A percentile compares a stretch with the other conserved stretches of the same genome.
Evolutionary conservation across 1,139 yeast species (phyloP).

Genomic region (Sugiyamaella sp.): DNA sequence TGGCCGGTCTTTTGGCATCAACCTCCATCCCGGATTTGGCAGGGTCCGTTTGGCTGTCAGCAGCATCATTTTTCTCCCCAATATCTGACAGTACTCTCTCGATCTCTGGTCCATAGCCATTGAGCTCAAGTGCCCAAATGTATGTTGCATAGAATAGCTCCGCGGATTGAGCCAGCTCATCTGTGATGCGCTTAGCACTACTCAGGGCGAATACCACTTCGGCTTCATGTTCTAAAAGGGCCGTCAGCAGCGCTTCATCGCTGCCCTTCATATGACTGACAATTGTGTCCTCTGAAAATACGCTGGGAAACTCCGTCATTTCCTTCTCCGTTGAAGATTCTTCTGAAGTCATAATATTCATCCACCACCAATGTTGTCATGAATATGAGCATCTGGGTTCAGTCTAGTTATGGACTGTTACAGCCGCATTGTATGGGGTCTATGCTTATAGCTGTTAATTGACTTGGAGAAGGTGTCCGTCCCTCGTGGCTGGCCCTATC

Average conservation of each 20-base stretch:
- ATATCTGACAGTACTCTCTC: slow-evolving; percentile 7
- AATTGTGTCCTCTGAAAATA: neutral
- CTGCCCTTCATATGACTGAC: neutral
- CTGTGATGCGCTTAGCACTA: neutral
- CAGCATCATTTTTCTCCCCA: neutral
- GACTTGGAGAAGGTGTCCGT: no score
- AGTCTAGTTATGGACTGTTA: no score
- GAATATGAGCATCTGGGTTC: no score
- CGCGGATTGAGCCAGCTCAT: neutral
- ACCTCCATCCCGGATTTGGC: neutral
- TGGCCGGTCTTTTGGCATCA: neutral
- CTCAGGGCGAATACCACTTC: neutral
- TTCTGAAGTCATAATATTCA: neutral
- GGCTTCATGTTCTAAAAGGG: slow-evolving; percentile 14
- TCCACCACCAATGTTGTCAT: neutral
- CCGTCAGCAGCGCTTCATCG: slow-evolving; percentile 13
- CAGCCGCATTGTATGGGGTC: neutral
- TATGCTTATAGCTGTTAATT: neutral
- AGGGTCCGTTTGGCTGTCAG: neutral
- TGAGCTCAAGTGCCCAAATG: slow-evolving; percentile 21
- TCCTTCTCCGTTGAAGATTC: neutral
- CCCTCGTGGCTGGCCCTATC: no score
- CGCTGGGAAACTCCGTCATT: neutral
- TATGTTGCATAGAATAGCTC: slow-evolving; percentile 22
- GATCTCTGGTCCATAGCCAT: slow-evolving; percentile 13